These are phyloP conservation scores for Globisporangium rhizosaccharum DNA, from an alignment of 352 stramenopile species.

Conservation along the genomic window DNA sequence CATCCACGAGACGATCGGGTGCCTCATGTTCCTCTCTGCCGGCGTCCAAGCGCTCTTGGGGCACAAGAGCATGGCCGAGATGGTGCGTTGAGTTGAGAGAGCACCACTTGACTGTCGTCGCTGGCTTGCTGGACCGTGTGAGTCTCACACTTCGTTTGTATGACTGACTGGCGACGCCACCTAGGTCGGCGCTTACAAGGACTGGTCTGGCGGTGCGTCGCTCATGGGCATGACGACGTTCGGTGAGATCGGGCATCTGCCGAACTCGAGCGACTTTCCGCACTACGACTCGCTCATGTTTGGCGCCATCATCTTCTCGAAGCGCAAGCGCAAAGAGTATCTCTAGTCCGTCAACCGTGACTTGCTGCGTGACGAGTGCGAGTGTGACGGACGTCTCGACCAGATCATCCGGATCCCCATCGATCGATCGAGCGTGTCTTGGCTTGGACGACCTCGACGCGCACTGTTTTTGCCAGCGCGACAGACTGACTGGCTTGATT, in stretches of 20 bases:
- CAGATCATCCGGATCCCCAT: too few relatives aligned
- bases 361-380: background rate
- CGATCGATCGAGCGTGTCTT: too few relatives aligned
- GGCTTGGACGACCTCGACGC: background rate
- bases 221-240: conserved; percentile 88
- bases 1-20: conserved; percentile 77
- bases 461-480: too few relatives aligned
- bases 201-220: conserved; percentile 75
- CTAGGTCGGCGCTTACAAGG: conserved; percentile 79
- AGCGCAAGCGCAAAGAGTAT: conserved; percentile 76
- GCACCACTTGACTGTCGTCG: too few relatives aligned
- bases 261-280: conserved; percentile 72
- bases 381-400: background rate
- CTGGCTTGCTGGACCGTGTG: background rate
- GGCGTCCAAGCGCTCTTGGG: conserved; percentile 79
- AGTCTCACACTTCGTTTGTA: background rate
- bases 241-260: conserved; percentile 80
- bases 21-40: conserved; percentile 84
- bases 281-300: conserved; percentile 91
- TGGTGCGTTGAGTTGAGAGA: conserved; percentile 31
- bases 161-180: background rate
- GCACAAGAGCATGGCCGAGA: conserved; percentile 86
- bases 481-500: too few relatives aligned
- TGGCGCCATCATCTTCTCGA: conserved; percentile 82
- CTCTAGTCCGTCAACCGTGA: conserved; percentile 22